Evolutionary conservation across 2,329 filamentous ascomycete species (phyloP), one percentile per base, ranked within the genome.

Genomic region (Fusarium cicatricum): DNA sequence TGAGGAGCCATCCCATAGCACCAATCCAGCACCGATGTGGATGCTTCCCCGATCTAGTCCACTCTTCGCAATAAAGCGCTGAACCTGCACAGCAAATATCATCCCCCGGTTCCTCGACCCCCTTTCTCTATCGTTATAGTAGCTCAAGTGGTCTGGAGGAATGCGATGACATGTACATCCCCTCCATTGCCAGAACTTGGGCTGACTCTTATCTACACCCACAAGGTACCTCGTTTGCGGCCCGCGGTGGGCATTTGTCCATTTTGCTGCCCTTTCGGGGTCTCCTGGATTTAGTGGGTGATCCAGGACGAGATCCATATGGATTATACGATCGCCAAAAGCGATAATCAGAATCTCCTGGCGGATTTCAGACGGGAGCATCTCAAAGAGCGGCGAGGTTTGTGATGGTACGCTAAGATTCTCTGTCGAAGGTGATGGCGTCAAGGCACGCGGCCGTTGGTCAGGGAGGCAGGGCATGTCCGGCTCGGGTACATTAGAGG

Each of bases 81-180:
- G 12, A 28, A 1, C 54, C 50, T 0, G n/a, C 16, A 2, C 29
- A 37, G 9, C 54, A 55, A 3, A 16, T 0, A 19, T 44, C 54
- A 16, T 42, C 38, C 0, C 4, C 26, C 11, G 53, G 41, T 23
- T 39, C 42, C 12, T 14, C 11, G n/a, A 36, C 19, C 28, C 0
- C 1, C 14, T 5, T 5, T 11, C 14, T 3, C 16, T 0, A 0
- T 15, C 5, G 11, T 26, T 4, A 9, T 11, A 9, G 14, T n/a
- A 19, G 1, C 26, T 21, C n/a, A 1, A 31, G 31, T 0, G 19
- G 21, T 0, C 29, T 11, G 42, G 42, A 12, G 2, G 48, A 3
- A 33, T 11, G 0, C 53, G 46, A 23, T 57, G 55, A 5, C 55
- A 58, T 11, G 55, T 39, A 1, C 52, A 57, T 1, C 55, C 48